phyloP scores from a whole-genome alignment of 2,329 filamentous ascomycete genomes.

The Phoma sp. region DNA sequence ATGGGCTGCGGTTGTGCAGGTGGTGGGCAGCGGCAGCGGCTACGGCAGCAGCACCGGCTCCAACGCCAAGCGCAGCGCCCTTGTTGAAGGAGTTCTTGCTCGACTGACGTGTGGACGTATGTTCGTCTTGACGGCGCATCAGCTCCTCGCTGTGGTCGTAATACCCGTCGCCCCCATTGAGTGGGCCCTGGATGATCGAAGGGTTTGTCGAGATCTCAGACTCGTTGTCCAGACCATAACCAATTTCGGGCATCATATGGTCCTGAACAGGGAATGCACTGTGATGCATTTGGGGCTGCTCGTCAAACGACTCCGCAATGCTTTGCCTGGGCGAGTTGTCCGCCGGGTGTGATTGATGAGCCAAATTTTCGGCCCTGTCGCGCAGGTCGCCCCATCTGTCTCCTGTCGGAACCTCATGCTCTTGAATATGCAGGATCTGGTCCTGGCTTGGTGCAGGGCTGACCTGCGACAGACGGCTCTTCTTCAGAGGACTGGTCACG shows the following conservation, averaged over 20 bases:
- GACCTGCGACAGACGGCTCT: conserved; percentile 37
- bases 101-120: conserved; percentile 38
- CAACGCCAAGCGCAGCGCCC: conserved; percentile 49
- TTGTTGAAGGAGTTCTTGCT: conserved; percentile 41
- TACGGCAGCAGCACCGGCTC: conserved; percentile 62
- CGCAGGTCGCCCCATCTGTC: conserved; percentile 51
- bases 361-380: conserved; percentile 51
- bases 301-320: conserved; percentile 56
- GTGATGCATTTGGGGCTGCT: conserved; percentile 67
- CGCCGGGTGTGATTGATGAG: conserved; percentile 31
- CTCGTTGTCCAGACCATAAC: conserved; percentile 65
- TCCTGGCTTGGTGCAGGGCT: conserved; percentile 28
- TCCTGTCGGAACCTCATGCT: conserved; percentile 37
- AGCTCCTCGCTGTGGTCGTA: conserved; percentile 52
- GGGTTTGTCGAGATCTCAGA: conserved; percentile 83
- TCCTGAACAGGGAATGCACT: conserved; percentile 73
- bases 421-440: conserved; percentile 21
- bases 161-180: conserved; percentile 61
- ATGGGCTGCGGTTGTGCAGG: conserved; percentile 35
- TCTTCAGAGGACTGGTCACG: conserved; percentile 27
- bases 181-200: conserved; percentile 79
- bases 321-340: conserved; percentile 63
- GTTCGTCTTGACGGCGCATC: conserved; percentile 44
- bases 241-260: conserved; percentile 80
- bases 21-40: conserved; percentile 61